Conservation (phyloP, 306 rosid genomes). For the Prunus padus region DNA sequence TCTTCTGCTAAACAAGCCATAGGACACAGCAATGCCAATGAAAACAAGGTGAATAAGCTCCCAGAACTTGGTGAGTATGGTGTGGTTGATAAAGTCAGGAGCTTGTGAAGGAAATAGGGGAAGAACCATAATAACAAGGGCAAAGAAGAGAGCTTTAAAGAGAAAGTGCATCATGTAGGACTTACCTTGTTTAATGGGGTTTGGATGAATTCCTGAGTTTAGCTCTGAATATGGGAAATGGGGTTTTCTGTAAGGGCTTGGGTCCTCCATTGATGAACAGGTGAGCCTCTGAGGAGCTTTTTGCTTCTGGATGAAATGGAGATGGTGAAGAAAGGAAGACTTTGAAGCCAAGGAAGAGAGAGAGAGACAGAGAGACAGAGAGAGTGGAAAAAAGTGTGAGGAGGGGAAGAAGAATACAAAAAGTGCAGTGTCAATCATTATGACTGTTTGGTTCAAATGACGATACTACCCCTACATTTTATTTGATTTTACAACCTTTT, state of each 20-base stretch:
- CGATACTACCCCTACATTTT: constrained; percentile 1
- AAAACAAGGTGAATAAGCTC: constrained; percentile 77
- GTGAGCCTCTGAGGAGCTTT: constrained; percentile 6
- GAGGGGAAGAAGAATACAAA: constrained; percentile 21
- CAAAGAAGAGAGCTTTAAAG: constrained; percentile 52
- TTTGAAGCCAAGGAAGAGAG: constrained; percentile 40
- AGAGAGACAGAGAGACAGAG: background rate
- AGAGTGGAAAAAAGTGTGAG: background rate
- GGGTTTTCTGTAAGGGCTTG: constrained; percentile 47
- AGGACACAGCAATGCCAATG: constrained; percentile 82
- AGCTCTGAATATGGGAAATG: constrained; percentile 37
- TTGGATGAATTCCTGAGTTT: constrained; percentile 35
- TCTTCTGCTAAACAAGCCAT: constrained; percentile 73
- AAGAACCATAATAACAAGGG: constrained; percentile 34
- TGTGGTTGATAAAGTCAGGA: constrained; percentile 69
- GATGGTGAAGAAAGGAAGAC: constrained; percentile 49
- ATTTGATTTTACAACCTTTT: background rate
- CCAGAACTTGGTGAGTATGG: constrained; percentile 63
- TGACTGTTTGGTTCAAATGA: constrained; percentile 23
- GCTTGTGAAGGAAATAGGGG: constrained; percentile 91
- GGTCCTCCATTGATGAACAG: constrained; percentile 55
- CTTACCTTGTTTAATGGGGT: constrained; percentile 46
- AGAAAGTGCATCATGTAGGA: constrained; percentile 48
- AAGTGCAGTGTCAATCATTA: constrained; percentile 15
- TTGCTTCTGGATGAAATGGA: constrained; percentile 23